Conservation (phyloP, 148 eudicot genomes). For the Chenopodium suecicum region DNA sequence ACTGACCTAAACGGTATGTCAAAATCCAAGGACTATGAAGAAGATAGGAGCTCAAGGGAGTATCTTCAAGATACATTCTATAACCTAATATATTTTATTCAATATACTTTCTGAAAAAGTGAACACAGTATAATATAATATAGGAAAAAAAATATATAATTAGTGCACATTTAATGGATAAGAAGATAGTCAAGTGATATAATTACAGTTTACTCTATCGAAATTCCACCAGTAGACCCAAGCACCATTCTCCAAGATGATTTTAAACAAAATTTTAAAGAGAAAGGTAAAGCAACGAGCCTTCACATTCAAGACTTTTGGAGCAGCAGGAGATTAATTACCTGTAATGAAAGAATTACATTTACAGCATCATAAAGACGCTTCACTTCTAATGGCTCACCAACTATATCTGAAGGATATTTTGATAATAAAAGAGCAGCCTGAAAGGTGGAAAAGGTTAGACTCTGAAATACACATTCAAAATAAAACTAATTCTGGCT, state of each 20-base stretch:
- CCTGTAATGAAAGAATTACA: slow-evolving; percentile 86
- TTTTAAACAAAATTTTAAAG: not conserved
- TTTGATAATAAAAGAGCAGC: slow-evolving; percentile 70
- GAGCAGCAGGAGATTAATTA: slow-evolving; percentile 27
- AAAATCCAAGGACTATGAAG: too few species aligned
- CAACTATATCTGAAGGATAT: slow-evolving; percentile 69
- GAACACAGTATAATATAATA: too few species aligned
- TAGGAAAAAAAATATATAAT: too few species aligned
- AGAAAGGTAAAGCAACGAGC: not conserved
- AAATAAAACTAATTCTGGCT: not conserved
- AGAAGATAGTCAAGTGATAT: too few species aligned
- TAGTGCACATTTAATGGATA: too few species aligned
- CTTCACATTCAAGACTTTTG: not conserved
- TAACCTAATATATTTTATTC: too few species aligned
- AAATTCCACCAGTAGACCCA: not conserved
- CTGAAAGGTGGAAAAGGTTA: slow-evolving; percentile 37
- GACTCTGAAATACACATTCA: slow-evolving; percentile 8
- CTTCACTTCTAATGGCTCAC: slow-evolving; percentile 69
- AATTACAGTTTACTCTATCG: too few species aligned
- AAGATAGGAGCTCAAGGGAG: too few species aligned
- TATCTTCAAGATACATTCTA: too few species aligned
- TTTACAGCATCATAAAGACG: slow-evolving; percentile 78
- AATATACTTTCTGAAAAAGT: too few species aligned
- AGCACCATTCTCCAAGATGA: slow-evolving; percentile 1
- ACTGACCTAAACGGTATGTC: not conserved